Conservation (phyloP, 306 rosid genomes). For the Oemleria cerasiformis region DNA sequence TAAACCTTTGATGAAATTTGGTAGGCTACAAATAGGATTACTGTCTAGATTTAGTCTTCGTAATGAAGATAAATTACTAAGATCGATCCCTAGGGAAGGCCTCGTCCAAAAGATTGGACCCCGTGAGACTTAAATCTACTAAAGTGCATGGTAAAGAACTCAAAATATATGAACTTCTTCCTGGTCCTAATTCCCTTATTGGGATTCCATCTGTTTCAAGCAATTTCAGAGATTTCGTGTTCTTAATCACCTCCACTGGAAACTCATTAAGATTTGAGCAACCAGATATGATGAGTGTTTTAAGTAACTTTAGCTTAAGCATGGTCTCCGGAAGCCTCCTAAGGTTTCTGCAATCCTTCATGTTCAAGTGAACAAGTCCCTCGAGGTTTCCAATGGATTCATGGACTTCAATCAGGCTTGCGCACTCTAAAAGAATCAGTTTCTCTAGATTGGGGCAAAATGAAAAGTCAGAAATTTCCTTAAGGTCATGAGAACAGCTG, state of each 20-base stretch:
- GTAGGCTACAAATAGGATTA: background rate
- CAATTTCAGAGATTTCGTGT: background rate
- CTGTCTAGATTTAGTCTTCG: background rate
- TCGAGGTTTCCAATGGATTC: slow-evolving; percentile 19
- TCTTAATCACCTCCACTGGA: background rate
- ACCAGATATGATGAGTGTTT: background rate
- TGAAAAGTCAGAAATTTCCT: background rate
- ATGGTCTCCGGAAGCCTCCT: slow-evolving; percentile 8
- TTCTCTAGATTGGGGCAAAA: slow-evolving; percentile 2
- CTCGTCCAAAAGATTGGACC: slow-evolving; percentile 2
- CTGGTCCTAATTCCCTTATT: background rate
- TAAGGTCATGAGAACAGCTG: slow-evolving; percentile 8
- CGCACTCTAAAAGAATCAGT: slow-evolving; percentile 4
- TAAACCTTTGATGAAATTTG: background rate
- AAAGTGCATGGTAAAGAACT: background rate
- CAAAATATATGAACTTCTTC: background rate
- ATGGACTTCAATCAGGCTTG: background rate
- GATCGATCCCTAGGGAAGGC: background rate
- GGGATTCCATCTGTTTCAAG: background rate
- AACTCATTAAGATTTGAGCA: background rate
- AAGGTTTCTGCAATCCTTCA: slow-evolving; percentile 14
- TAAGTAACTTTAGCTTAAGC: background rate
- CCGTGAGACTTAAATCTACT: background rate
- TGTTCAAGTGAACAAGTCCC: background rate
- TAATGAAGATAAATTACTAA: background rate